Conservation (phyloP, 2,329 filamentous ascomycete genomes). For the Orbilia oligospora region DNA sequence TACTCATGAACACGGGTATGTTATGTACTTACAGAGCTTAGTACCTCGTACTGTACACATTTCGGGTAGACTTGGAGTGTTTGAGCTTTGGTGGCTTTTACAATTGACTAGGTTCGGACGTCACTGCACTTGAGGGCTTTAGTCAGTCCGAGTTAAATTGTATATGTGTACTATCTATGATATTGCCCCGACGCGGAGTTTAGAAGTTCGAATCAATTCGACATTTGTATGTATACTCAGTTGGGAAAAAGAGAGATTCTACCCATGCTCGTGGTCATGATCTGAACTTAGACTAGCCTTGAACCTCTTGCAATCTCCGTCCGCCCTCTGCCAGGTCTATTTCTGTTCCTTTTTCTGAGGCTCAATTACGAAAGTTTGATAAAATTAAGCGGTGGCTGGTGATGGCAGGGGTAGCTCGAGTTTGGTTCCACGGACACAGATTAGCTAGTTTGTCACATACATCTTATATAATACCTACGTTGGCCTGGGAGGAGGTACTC, state of each 20-base stretch:
- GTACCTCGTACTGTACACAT: no score
- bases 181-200: constrained; percentile 2
- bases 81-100: constrained; percentile 14
- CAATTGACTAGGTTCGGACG: background rate
- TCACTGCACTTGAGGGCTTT: background rate
- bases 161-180: background rate
- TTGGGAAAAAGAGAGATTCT: no score
- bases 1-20: background rate
- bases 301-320: background rate
- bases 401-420: background rate
- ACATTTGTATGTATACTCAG: no score
- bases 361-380: background rate
- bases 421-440: background rate
- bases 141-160: background rate
- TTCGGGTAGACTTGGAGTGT: background rate
- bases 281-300: background rate
- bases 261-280: no score
- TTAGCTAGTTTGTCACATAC: constrained; percentile 1
- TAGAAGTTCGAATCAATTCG: no score
- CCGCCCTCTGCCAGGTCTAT: no score
- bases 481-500: background rate
- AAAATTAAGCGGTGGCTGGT: no score
- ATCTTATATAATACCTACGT: no score
- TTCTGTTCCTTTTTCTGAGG: background rate
- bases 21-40: background rate